These are phyloP conservation scores for Auriculariales sp. DNA, from an alignment of 768 basidiomycete genomes.

Conservation along the genomic window DNA sequence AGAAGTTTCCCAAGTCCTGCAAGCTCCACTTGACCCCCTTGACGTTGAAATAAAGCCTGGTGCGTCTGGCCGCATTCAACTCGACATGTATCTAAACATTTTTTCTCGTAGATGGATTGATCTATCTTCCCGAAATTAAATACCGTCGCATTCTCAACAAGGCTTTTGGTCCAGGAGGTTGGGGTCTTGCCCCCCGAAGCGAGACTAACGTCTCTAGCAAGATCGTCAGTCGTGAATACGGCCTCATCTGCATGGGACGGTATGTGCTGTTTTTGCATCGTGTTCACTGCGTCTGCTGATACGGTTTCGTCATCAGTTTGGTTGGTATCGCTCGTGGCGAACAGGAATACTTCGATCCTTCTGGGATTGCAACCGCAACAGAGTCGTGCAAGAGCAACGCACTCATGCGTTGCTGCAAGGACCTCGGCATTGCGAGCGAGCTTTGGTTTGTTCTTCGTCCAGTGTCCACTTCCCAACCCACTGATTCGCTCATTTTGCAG, in stretches of 20 bases:
- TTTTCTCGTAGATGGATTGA: slow-evolving; percentile 54
- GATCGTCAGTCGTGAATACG: slow-evolving; percentile 88
- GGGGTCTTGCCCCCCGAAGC: slow-evolving; percentile 89
- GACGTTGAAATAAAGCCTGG: slow-evolving; percentile 95
- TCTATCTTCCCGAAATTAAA: slow-evolving; percentile 95
- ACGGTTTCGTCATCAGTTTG: slow-evolving; percentile 31
- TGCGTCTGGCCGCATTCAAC: slow-evolving; percentile 12
- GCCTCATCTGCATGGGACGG: slow-evolving; percentile 85
- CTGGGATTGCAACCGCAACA: slow-evolving; percentile 81
- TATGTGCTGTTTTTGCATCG: slow-evolving; percentile 20
- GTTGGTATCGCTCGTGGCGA: slow-evolving; percentile 88
- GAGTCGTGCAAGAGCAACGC: slow-evolving; percentile 96
- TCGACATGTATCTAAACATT: neutral
- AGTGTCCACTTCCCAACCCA: neutral
- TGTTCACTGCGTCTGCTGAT: neutral
- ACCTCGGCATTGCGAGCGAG: slow-evolving; percentile 89
- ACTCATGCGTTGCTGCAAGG: slow-evolving; percentile 94
- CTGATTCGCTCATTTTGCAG: too few relatives aligned
- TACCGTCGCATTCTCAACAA: slow-evolving; percentile 83
- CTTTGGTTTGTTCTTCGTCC: slow-evolving; percentile 82
- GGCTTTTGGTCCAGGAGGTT: slow-evolving; percentile 92
- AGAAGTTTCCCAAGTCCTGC: slow-evolving; percentile 56
- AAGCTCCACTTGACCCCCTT: slow-evolving; percentile 55
- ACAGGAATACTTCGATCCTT: slow-evolving; percentile 90
- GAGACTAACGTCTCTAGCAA: slow-evolving; percentile 82